Conservation (phyloP, 2,329 filamentous ascomycete genomes). For the Colletotrichum costaricense region DNA sequence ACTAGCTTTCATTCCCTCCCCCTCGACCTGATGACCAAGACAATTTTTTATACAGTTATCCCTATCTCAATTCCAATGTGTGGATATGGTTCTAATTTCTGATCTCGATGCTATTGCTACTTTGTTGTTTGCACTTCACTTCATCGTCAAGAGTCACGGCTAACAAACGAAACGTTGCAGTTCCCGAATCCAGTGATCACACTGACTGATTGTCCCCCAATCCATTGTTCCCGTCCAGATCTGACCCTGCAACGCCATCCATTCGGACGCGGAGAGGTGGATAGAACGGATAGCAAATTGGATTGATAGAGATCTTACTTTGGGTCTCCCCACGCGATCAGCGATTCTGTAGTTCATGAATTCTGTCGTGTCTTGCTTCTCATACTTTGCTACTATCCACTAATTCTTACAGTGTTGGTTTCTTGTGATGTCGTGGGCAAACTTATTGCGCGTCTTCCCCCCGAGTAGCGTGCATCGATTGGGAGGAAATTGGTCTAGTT, state of each 20-base stretch:
- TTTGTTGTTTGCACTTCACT: background rate
- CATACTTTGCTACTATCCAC: constrained; percentile 13
- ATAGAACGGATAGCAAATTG: constrained; percentile 34
- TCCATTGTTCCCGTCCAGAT: constrained; percentile 1
- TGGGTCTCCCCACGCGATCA: constrained; percentile 4
- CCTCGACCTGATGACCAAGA: constrained; percentile 30
- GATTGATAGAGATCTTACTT: constrained; percentile 25
- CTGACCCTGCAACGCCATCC: constrained; percentile 18
- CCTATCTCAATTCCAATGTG: constrained; percentile 29
- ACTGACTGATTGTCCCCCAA: background rate
- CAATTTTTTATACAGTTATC: constrained; percentile 31
- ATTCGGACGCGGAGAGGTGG: constrained; percentile 15
- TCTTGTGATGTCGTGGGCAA: background rate
- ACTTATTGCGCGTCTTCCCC: too few species aligned
- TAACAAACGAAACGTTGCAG: constrained; percentile 1
- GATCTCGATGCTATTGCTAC: background rate
- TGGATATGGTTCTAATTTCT: constrained; percentile 35
- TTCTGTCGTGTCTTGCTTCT: constrained; percentile 26
- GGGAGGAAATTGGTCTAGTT: background rate
- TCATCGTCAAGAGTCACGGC: background rate
- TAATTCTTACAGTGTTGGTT: constrained; percentile 20
- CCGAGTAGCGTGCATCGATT: background rate
- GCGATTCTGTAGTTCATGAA: constrained; percentile 24
- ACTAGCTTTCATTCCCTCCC: background rate
- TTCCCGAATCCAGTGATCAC: constrained; percentile 5